Percentiles rank a stretch among this genome's conserved stretches.
Evolutionary conservation across 495 filamentous ascomycete genomes (phyloP).

Genomic region (Parachaetomium inaequale): DNA sequence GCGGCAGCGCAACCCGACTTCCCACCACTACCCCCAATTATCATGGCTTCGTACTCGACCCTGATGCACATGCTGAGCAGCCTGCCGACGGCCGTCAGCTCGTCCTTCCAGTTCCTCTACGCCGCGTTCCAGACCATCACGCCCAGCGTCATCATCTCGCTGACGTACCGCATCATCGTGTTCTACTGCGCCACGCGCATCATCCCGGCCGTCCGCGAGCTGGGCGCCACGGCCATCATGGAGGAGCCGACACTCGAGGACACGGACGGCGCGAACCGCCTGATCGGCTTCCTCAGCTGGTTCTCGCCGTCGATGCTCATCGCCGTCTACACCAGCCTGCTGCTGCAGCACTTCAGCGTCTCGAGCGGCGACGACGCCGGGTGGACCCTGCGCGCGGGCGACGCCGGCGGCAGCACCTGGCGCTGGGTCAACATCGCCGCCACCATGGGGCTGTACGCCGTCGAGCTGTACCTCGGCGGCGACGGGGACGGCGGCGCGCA

Average conservation of each 20-base stretch:
- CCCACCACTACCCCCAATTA: slow-evolving; percentile 88
- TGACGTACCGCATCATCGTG: slow-evolving; percentile 87
- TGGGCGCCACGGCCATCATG: slow-evolving; percentile 73
- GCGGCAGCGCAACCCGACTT: slow-evolving; percentile 67
- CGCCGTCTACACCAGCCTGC: slow-evolving; percentile 90
- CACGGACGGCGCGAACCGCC: slow-evolving; percentile 70
- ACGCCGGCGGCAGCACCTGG: slow-evolving; percentile 80
- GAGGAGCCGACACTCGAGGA: slow-evolving; percentile 83
- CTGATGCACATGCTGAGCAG: slow-evolving; percentile 77
- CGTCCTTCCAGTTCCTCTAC: slow-evolving; percentile 79
- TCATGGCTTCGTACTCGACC: slow-evolving; percentile 98
- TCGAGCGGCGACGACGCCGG: slow-evolving; percentile 66
- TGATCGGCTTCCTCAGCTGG: slow-evolving; percentile 80
- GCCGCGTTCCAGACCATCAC: slow-evolving; percentile 91
- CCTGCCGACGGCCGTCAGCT: slow-evolving; percentile 77
- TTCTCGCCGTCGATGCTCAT: slow-evolving; percentile 91
- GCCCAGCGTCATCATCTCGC: slow-evolving; percentile 87
- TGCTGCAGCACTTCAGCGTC: slow-evolving; percentile 90
- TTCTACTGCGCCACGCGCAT: slow-evolving; percentile 95
- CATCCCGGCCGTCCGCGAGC: slow-evolving; percentile 86
- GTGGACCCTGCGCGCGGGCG: slow-evolving; percentile 76
- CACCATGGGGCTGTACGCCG: slow-evolving; percentile 83
- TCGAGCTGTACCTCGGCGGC: slow-evolving; percentile 81
- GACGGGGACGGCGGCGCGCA: slow-evolving; percentile 70
- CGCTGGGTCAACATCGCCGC: slow-evolving; percentile 86